Evolutionary conservation across 441 rosid genomes (phyloP), one percentile per base, ranked within the genome.

Genomic region (Heliophila coronopifolia): DNA sequence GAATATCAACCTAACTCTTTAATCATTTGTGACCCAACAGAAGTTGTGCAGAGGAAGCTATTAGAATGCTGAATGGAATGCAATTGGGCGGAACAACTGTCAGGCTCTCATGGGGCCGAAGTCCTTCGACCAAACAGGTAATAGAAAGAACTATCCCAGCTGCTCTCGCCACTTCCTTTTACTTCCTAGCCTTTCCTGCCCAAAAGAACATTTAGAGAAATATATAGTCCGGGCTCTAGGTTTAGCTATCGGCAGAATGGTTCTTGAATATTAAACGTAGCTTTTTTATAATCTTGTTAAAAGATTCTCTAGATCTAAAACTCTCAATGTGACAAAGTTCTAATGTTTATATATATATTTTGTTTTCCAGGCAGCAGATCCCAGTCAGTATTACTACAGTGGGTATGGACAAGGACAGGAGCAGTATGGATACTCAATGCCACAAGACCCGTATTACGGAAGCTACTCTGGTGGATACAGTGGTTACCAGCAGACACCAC

Each of bases 31-130:
- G 38, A 9, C 33, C 15, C 57, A 13, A 56, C 8, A 92, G 98
- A 79, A 70, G 79, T 54, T 73, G 81, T 58, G 98, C 96, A 0
- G 98, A 92, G 75, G 89, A 85, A 77, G 96, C 98, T 14, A 58
- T 92, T 52, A 49, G 74, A 61, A 41, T 22, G 49, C 47, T 87
- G 49, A 83, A 85, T 57, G 98, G 98, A 37, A 65, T 77, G 45
- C 77, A 52, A 51, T 46, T 92, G 65, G 79, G 92, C 1, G 96
- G 95, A 32, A 94, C 86, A 68, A 81, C 64, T 14, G 74, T 92
- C 12, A 72, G 96, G 47, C 96, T 92, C 57, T 87, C 96, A 31
- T 92, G 96, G 95, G 98, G 96, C 14, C 96, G 95, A 3, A 92
- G 80, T 59, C 81, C 94, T 40, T 70, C 94, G 13, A 77, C 69